Base-by-base conservation (phyloP, 2,329 filamentous ascomycete genomes). In the Pyrenophora teres region DNA sequence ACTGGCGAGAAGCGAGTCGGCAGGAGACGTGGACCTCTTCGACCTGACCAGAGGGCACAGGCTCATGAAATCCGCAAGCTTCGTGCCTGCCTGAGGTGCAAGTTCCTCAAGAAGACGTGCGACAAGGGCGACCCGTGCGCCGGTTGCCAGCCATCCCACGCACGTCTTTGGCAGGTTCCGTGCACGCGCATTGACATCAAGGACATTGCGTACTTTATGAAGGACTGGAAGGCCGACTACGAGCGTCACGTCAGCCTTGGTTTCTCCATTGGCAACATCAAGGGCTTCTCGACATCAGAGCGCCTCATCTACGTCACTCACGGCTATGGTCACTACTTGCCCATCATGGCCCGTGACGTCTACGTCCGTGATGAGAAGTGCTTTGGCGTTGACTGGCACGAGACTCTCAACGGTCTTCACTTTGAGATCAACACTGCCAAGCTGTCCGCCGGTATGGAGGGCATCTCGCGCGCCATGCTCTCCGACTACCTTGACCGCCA, bases 151-250 rank as follows among this genome's bases (percentile, higher is more conserved):
- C 93, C 93, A 43, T 96, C 92, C 16, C 93, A 97, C 74, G 93
- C 93, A 58, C 87, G 93, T 59, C 82, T 97, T 45, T 97, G 93
- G 93, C 92, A 97, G 77, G 93, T 97, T 38, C 93, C 93, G 55
- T 97, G 93, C 81, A 97, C 93, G 35, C 89, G 93, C 56, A 96
- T 97, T 69, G 93, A 97, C 75, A 97, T 97, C 81, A 97, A 96
- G 83, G 93, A 97, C 68, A 96, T 97, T 68, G 90, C 87, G 37
- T 96, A 95, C 76, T 97, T 97, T 81, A 94, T 97, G 90, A 97
- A 97, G 81, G 93, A 97, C 76, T 97, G 92, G 92, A 96, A 93
- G 78, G 92, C 92, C 38, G 93, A 97, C 74, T 96, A 94, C 67
- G 92, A 96, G 77, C 88, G 92, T 64, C 92, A 97, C 72, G 84